phyloP scores from a whole-genome alignment of 73 alveolate genomes.

The Paramecium pentaurelia region DNA sequence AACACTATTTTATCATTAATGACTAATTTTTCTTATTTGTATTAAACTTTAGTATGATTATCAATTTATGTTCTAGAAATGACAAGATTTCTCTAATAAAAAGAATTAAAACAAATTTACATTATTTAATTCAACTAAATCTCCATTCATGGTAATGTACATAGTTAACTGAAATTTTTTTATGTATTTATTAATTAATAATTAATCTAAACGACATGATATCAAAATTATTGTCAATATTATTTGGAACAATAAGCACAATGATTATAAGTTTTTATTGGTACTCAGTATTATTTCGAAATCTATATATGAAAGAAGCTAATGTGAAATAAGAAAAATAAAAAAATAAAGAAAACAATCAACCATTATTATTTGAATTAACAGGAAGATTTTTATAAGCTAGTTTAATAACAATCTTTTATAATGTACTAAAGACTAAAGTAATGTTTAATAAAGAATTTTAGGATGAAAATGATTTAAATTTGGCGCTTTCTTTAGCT shows the following conservation, averaged over 20 bases:
- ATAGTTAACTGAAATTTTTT: background rate
- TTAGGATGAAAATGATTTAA: background rate
- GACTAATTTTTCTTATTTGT: background rate
- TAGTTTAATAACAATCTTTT: background rate
- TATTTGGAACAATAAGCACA: background rate
- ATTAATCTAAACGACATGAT: background rate
- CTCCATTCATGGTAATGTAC: constrained; percentile 3
- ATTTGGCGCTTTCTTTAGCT: background rate
- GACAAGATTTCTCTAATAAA: background rate
- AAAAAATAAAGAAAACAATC: background rate
- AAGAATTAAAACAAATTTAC: background rate
- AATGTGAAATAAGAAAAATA: background rate
- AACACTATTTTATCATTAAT: background rate
- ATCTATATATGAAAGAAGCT: background rate
- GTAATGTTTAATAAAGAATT: background rate
- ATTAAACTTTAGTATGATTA: background rate
- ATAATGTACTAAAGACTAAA: background rate
- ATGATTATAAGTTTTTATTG: background rate
- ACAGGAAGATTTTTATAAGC: background rate
- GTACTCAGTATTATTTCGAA: background rate
- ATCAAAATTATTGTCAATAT: background rate
- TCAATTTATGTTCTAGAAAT: background rate
- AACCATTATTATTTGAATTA: background rate
- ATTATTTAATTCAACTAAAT: background rate
- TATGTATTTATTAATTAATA: background rate